Percentiles rank a stretch among this genome's conserved stretches.
Evolutionary conservation across 768 basidiomycete species (phyloP).

Genomic region (Russula abietina): DNA sequence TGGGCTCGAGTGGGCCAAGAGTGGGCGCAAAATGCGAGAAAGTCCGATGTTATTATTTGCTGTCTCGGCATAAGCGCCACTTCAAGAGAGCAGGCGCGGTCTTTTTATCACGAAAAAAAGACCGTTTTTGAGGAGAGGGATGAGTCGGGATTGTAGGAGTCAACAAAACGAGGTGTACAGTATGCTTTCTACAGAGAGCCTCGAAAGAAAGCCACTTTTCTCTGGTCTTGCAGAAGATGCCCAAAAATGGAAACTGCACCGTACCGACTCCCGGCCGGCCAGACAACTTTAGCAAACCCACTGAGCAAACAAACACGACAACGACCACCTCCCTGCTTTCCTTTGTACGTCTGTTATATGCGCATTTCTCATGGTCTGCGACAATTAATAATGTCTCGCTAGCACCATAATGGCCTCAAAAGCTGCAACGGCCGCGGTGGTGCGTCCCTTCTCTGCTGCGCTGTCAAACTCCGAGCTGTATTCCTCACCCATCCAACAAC

Average conservation of each 20-base stretch:
- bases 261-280: background rate
- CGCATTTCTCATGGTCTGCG: no score
- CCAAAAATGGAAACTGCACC: background rate
- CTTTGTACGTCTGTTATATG: background rate
- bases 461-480: constrained; percentile 12
- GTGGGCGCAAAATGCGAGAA: background rate
- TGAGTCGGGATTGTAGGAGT: no score
- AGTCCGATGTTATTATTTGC: no score
- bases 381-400: background rate
- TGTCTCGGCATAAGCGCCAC: background rate
- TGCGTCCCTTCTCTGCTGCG: constrained; percentile 25
- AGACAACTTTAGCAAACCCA: background rate
- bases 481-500: constrained; percentile 12
- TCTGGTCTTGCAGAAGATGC: no score
- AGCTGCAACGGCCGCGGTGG: constrained; percentile 61
- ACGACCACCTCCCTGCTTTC: background rate
- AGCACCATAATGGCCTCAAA: constrained; percentile 54
- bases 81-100: background rate
- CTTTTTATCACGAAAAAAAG: background rate
- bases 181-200: background rate
- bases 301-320: background rate
- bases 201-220: no score
- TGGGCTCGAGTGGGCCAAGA: no score
- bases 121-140: background rate
- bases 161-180: no score